phyloP scores from a whole-genome alignment of 768 basidiomycete genomes.

The Stropharia rugosoannulata region DNA sequence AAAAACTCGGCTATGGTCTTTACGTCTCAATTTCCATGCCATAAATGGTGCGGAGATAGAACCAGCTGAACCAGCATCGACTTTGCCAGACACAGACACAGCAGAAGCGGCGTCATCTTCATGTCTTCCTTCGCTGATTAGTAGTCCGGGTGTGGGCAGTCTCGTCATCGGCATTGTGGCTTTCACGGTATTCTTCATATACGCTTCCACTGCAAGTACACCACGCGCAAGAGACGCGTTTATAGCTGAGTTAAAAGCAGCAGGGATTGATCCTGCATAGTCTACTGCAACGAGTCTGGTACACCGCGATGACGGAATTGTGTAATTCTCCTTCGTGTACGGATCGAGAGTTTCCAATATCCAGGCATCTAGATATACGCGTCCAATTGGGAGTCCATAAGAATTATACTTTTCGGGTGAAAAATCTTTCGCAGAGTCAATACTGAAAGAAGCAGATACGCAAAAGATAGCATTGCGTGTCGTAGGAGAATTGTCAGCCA shows the following conservation, averaged over 20 bases:
- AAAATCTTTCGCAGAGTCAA: conserved; percentile 58
- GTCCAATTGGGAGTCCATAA: conserved; percentile 69
- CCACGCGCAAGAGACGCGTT: conserved; percentile 75
- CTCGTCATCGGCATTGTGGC: conserved; percentile 66
- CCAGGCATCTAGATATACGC: conserved; percentile 91
- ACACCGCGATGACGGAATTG: conserved; percentile 90
- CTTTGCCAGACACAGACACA: conserved; percentile 2
- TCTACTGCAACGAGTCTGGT: conserved; percentile 85
- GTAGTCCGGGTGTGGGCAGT: conserved; percentile 63
- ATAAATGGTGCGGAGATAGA: conserved; percentile 18
- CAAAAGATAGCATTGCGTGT: conserved; percentile 71
- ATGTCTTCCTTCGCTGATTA: conserved; percentile 52
- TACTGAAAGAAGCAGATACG: conserved; percentile 80
- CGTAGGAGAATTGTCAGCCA: conserved; percentile 28
- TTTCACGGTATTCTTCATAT: conserved; percentile 54
- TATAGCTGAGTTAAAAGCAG: conserved; percentile 81
- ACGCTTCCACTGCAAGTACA: conserved; percentile 72
- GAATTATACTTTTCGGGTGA: conserved; percentile 74
- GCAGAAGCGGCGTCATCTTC: conserved; percentile 30
- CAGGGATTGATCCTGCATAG: conserved; percentile 82
- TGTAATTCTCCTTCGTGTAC: conserved; percentile 89
- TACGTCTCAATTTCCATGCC: conserved; percentile 62
- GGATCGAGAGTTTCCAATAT: conserved; percentile 95
- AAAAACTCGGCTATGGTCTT: conserved; percentile 58
- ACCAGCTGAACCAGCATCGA: conserved; percentile 19